Conservation (phyloP, 768 basidiomycete species). For the Leccinum arenicola region DNA sequence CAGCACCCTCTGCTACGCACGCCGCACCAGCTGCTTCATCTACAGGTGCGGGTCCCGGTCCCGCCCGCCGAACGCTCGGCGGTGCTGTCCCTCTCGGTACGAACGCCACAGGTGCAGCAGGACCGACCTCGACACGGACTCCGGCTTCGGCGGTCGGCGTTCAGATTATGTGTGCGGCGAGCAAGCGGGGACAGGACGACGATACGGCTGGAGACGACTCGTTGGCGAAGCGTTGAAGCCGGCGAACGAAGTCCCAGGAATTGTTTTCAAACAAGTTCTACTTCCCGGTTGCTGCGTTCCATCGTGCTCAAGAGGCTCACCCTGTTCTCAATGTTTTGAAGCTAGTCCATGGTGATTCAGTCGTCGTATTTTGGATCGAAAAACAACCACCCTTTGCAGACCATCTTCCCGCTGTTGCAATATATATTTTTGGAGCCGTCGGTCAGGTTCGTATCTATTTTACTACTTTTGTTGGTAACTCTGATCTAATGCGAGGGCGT, state of each 20-base stretch:
- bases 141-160: constrained; percentile 36
- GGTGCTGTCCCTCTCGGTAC: constrained; percentile 28
- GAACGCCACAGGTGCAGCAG: constrained; percentile 7
- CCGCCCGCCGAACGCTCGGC: constrained; percentile 31
- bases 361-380: too few species aligned
- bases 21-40: constrained; percentile 20
- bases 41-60: constrained; percentile 28
- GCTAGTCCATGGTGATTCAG: too few species aligned
- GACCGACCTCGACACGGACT: neutral
- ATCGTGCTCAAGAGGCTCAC: too few species aligned
- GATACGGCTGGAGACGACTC: constrained; percentile 48
- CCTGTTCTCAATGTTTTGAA: too few species aligned
- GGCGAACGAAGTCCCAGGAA: constrained; percentile 26
- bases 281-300: too few species aligned
- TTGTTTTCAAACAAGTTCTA: neutral
- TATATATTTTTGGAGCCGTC: too few species aligned
- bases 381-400: too few species aligned
- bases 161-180: constrained; percentile 62
- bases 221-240: constrained; percentile 64
- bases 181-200: constrained; percentile 64
- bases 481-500: too few species aligned
- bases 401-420: too few species aligned
- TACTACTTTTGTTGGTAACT: too few species aligned
- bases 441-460: too few species aligned
- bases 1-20: constrained; percentile 16